Base-by-base conservation (phyloP, 148 eudicot species). In the Heliosperma pusillum region DNA sequence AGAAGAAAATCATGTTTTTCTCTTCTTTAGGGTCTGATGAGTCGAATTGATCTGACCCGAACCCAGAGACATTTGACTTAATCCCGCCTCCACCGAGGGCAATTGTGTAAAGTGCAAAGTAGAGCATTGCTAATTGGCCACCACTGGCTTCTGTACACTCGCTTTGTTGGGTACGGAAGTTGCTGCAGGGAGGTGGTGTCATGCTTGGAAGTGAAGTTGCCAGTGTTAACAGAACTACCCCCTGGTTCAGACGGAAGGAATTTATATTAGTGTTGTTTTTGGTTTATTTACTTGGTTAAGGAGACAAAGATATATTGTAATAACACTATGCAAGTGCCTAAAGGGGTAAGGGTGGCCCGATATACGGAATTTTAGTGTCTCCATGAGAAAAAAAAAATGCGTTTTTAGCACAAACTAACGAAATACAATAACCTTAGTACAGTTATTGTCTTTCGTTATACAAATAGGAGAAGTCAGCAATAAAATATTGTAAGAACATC, bases 41-140 rank as follows among this genome's bases (percentile, higher is more conserved):
- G 77, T 96, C 97, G 60, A 96, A 96, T 57, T 96, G 99, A 77
- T 96, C 99, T 0, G 99, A 86, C 8, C 99, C 99, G 20, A 96
- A 96, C 5, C 99, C 99, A 0, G 99, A 92, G 57, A 96, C 99
- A 30, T 96, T 96, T 29, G 99, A 88, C 64, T 96, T 96, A 70
- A 96, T 96, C 25, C 99, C 99, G 0, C 97, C 99, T 17, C 87
- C 99, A 21, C 99, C 99, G 0, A 96, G 83, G 20, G 99, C 97
- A 22, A 89, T 86, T 50, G 83, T 92, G 87, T 96, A 92, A 33
- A 96, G 97, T 27, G 99, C 93, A 0, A 80, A 78, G 47, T 88
- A 92, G 72, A 92, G 95, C 79, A 96, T 24, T 26, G 87, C 93
- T 77, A 96, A 83, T 76, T 92, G 99, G 10, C 55, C 59, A 16